Percentiles rank a stretch among this genome's conserved stretches.
Conservation (phyloP, 2,329 filamentous ascomycete species). For the Diaporthe destruens region DNA sequence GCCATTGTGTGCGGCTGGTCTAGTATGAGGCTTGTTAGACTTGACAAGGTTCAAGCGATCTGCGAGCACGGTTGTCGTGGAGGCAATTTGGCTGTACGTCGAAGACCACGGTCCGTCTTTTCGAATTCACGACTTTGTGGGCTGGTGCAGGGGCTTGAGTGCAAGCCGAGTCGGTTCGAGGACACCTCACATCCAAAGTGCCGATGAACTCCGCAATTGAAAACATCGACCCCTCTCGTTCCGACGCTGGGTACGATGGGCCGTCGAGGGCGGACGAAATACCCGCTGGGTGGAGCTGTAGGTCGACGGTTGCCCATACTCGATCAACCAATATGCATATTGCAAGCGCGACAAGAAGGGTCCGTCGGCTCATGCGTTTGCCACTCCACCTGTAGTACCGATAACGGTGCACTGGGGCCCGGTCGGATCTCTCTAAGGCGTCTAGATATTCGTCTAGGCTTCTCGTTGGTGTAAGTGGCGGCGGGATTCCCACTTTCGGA, state of each 20-base stretch:
- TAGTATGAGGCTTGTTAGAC: neutral
- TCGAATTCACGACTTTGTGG: conserved; percentile 2
- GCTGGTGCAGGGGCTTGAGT: neutral
- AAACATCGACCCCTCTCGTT: conserved; percentile 5
- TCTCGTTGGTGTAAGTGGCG: conserved; percentile 30
- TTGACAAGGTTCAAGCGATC: neutral
- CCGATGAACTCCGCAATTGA: conserved; percentile 27
- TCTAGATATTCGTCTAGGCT: conserved; percentile 8
- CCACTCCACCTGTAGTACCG: conserved; percentile 1
- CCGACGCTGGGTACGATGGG: conserved; percentile 19
- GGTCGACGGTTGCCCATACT: neutral
- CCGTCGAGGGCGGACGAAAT: neutral
- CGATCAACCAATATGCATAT: neutral
- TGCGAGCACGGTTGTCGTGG: neutral
- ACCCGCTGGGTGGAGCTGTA: conserved; percentile 15
- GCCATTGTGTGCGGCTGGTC: neutral
- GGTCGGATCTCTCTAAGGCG: neutral
- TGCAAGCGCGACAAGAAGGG: neutral
- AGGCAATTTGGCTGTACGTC: neutral
- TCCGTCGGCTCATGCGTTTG: conserved; percentile 5
- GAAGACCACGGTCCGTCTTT: neutral
- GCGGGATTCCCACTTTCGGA: conserved; percentile 14
- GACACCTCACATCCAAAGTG: neutral
- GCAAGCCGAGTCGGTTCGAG: neutral
- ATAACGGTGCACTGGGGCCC: conserved; percentile 25